Evolutionary conservation across 192 early-diverging fungal species (phyloP).

Genomic region (Lunasporangiospora selenospora): DNA sequence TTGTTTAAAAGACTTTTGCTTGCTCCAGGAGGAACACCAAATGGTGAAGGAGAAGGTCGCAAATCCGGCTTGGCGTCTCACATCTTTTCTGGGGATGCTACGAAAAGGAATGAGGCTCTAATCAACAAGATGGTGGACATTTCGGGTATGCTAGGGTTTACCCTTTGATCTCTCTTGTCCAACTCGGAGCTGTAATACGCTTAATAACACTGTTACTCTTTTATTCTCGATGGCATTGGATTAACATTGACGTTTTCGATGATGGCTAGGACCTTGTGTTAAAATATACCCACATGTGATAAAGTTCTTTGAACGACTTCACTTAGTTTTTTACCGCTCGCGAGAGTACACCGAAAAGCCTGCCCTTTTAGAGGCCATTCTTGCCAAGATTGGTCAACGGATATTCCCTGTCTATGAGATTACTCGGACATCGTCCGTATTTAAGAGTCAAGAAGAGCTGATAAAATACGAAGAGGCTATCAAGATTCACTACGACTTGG

Average conservation of each 20-base stretch:
- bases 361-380: slow-evolving; percentile 46
- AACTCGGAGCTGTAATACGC: neutral
- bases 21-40: slow-evolving; percentile 14
- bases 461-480: slow-evolving; percentile 55
- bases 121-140: slow-evolving; percentile 34
- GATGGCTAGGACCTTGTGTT: slow-evolving; percentile 44
- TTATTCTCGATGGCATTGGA: too few relatives aligned
- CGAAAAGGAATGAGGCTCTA: slow-evolving; percentile 29
- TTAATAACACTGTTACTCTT: too few relatives aligned
- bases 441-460: slow-evolving; percentile 33
- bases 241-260: neutral
- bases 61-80: slow-evolving; percentile 30
- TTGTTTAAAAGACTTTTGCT: slow-evolving; percentile 31
- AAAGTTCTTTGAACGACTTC: slow-evolving; percentile 49
- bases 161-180: neutral
- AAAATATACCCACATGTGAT: slow-evolving; percentile 34
- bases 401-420: slow-evolving; percentile 50
- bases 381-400: slow-evolving; percentile 47
- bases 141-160: slow-evolving; percentile 11
- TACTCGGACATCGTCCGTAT: slow-evolving; percentile 41
- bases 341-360: slow-evolving; percentile 16
- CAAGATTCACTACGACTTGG: slow-evolving; percentile 31
- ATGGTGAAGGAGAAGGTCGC: slow-evolving; percentile 13
- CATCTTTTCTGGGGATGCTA: slow-evolving; percentile 22
- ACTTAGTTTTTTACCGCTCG: slow-evolving; percentile 50